Base-by-base conservation (phyloP, 768 basidiomycete species). In the Suillus americanus region DNA sequence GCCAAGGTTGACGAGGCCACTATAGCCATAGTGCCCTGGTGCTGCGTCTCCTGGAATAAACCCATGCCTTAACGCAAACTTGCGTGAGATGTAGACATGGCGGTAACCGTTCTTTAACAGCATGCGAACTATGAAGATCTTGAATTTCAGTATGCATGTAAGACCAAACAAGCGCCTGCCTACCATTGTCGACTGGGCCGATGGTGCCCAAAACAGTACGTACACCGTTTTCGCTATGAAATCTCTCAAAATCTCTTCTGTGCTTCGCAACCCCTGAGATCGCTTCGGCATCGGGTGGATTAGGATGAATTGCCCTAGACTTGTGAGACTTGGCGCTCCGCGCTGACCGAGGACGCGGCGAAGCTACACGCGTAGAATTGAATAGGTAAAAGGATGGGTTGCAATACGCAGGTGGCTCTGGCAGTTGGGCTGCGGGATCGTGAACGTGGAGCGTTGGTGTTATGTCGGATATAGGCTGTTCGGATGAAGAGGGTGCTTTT, bases 71-170 rank as follows among this genome's bases (percentile, higher is more conserved):
- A 88, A 79, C 2, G 97, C 97, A 72, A 99, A 99, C 72, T 91
- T 90, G 62, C 97, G 86, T 14, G 95, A 97, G 64, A 99, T 90
- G 78, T 99, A 99, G 60, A 98, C 96, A 71, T 96, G 89, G 16
- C 94, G 83, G 76, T 99, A 91, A 20, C 97, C 96, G 20, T 86
- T 84, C 77, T 94, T 97, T 65, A 99, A 82, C 45, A 98, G 84
- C 96, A 98, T 99, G 23, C 92, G 87, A 1, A 96, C 94, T 94
- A 70, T 0, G 20, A 51, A 25, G 55, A 60, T 33, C 5, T 9
- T 8, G 14, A 63, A 41, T 54, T 28, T 28, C 28, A 25, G 61
- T 61, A 61, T 33, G 55, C 38, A 28, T 41, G 28, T 12, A 16
- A 57, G 40, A 59, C 18, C 10, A 13, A 41, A 25, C 40, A 41